phyloP scores from a whole-genome alignment of 257 asterid genomes.

The Rauvolfia tetraphylla region DNA sequence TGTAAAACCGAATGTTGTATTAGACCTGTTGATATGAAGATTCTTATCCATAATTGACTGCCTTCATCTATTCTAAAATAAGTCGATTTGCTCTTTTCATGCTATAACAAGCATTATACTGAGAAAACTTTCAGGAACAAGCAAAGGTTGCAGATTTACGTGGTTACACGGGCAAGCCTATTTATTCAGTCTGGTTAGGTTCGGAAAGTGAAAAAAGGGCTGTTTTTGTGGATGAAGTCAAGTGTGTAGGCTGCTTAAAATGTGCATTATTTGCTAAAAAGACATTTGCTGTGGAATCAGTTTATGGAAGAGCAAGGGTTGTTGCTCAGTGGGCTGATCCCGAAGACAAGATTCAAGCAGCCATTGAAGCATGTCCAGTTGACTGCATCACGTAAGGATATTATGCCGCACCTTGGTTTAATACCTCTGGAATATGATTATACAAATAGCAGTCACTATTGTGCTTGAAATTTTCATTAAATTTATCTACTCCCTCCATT shows the following conservation, averaged over 20 bases:
- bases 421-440: neutral
- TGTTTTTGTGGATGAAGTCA: slow-evolving; percentile 88
- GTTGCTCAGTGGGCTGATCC: slow-evolving; percentile 96
- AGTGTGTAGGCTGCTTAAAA: slow-evolving; percentile 87
- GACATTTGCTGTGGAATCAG: slow-evolving; percentile 81
- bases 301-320: slow-evolving; percentile 82
- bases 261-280: slow-evolving; percentile 82
- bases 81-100: neutral
- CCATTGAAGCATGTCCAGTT: slow-evolving; percentile 78
- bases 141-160: slow-evolving; percentile 71
- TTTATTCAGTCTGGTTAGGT: slow-evolving; percentile 75
- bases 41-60: neutral
- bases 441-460: neutral
- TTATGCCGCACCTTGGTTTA: neutral
- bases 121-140: slow-evolving; percentile 49
- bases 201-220: slow-evolving; percentile 66
- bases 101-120: neutral
- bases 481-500: neutral
- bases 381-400: slow-evolving; percentile 84
- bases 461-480: neutral
- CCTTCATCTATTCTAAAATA: neutral
- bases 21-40: neutral
- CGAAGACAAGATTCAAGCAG: slow-evolving; percentile 69
- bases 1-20: neutral
- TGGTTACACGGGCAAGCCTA: slow-evolving; percentile 84